Conservation (phyloP, 1,284 basidiomycete genomes). For the Gastroboletus turbinatus region DNA sequence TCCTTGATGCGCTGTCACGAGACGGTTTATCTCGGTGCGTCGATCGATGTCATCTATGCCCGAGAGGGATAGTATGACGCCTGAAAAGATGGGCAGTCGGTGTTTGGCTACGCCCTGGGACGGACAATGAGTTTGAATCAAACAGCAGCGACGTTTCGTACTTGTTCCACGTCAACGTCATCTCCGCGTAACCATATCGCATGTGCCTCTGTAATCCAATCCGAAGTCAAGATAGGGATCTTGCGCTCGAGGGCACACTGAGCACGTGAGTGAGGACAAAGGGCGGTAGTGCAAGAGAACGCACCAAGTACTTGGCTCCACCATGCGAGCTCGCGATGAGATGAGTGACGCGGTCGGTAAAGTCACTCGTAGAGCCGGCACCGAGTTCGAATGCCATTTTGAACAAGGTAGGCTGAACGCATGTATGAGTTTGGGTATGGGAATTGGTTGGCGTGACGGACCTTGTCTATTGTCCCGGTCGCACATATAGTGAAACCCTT, state of each 20-base stretch:
- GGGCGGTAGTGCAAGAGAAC: slow-evolving; percentile 17
- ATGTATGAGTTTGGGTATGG: background rate
- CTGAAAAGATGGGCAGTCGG: slow-evolving; percentile 65
- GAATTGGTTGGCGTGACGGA: slow-evolving; percentile 28
- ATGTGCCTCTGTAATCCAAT: slow-evolving; percentile 71
- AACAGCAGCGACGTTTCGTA: slow-evolving; percentile 24
- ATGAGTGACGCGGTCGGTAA: slow-evolving; percentile 81
- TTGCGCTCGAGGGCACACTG: slow-evolving; percentile 75
- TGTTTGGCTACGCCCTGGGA: slow-evolving; percentile 52
- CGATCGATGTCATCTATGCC: slow-evolving; percentile 57
- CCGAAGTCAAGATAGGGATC: slow-evolving; percentile 70
- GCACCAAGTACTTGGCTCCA: slow-evolving; percentile 73
- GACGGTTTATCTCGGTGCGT: slow-evolving; percentile 56
- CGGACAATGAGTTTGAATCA: slow-evolving; percentile 21
- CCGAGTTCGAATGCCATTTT: slow-evolving; percentile 76
- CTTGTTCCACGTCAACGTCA: slow-evolving; percentile 60
- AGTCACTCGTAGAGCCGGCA: slow-evolving; percentile 59
- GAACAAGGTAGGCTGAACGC: slow-evolving; percentile 57
- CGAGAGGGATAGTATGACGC: slow-evolving; percentile 62
- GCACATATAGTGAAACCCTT: slow-evolving; percentile 65
- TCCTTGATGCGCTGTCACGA: slow-evolving; percentile 55
- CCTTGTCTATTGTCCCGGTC: slow-evolving; percentile 72
- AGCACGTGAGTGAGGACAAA: slow-evolving; percentile 4
- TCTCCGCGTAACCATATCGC: slow-evolving; percentile 75
- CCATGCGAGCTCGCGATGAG: slow-evolving; percentile 69